Percentiles rank a stretch among this genome's conserved stretches.
These are phyloP conservation scores for Panaeolus papilionaceus DNA, from an alignment of 768 basidiomycete species.

Conservation along the genomic window DNA sequence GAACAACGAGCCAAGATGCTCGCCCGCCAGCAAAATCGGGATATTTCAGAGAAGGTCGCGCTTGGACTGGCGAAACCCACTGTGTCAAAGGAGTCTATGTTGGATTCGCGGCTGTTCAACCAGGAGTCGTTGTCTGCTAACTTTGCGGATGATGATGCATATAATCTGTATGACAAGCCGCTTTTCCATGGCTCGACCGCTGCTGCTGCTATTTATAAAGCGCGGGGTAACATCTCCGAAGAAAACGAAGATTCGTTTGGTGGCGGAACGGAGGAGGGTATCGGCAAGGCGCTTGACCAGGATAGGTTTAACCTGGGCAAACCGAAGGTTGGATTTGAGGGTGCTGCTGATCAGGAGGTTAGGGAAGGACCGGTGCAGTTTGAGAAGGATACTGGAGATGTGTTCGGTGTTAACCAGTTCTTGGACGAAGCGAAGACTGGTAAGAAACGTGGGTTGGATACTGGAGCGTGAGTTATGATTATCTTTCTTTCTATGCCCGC, in stretches of 20 bases:
- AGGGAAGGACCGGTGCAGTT: conserved; percentile 97
- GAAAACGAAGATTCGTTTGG: conserved; percentile 93
- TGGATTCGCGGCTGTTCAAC: conserved; percentile 98
- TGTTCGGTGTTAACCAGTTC: conserved; percentile 96
- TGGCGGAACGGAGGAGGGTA: conserved; percentile 95
- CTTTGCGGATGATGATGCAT: conserved; percentile 94
- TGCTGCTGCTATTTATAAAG: conserved; percentile 99
- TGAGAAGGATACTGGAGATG: conserved; percentile 97
- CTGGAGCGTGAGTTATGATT: conserved; percentile 59
- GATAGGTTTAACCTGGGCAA: conserved; percentile 93
- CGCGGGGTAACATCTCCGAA: conserved; percentile 82
- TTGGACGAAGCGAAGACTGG: conserved; percentile 96
- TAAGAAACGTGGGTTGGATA: conserved; percentile 88
- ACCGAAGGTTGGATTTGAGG: conserved; percentile 88
- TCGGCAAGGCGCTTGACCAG: conserved; percentile 87
- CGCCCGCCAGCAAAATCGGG: conserved; percentile 95
- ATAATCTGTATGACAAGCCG: conserved; percentile 93
- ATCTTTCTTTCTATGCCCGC: background rate
- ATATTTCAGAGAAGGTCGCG: conserved; percentile 99
- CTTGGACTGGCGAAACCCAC: conserved; percentile 98
- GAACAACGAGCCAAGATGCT: conserved; percentile 96
- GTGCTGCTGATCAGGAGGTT: conserved; percentile 84
- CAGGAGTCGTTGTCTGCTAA: conserved; percentile 83
- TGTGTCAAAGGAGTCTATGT: conserved; percentile 93
- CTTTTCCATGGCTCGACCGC: conserved; percentile 96